Conservation (phyloP, 495 filamentous ascomycete genomes). For the Neurospora terricola region DNA sequence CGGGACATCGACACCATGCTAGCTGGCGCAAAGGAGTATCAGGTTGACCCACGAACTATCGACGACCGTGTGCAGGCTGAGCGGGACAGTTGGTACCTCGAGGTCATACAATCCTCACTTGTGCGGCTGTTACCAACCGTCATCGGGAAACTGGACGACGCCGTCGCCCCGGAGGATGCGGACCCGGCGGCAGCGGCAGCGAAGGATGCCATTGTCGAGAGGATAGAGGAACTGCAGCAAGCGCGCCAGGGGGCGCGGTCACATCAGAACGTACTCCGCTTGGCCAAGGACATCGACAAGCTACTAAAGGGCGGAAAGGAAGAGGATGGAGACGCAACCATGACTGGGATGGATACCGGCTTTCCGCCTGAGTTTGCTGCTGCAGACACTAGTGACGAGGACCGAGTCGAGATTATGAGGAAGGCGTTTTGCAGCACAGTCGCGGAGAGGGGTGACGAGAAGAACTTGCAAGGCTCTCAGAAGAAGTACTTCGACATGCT, state of each 20-base stretch:
- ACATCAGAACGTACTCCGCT: not conserved
- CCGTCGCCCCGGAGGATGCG: slow-evolving; percentile 13
- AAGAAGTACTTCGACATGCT: slow-evolving; percentile 36
- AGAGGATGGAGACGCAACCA: not conserved
- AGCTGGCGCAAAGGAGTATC: slow-evolving; percentile 25
- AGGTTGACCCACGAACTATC: slow-evolving; percentile 25
- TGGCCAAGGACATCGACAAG: slow-evolving; percentile 13
- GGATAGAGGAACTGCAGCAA: slow-evolving; percentile 13
- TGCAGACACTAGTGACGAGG: slow-evolving; percentile 8
- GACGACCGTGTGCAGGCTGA: slow-evolving; percentile 32
- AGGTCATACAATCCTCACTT: slow-evolving; percentile 22
- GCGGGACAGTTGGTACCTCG: slow-evolving; percentile 34
- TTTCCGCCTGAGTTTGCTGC: slow-evolving; percentile 10
- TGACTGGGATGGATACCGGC: not conserved
- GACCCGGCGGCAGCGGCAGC: slow-evolving; percentile 5
- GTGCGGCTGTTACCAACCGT: slow-evolving; percentile 17
- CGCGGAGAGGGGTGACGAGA: slow-evolving; percentile 3
- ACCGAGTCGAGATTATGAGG: slow-evolving; percentile 19
- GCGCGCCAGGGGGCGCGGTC: slow-evolving; percentile 1
- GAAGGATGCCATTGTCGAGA: slow-evolving; percentile 13
- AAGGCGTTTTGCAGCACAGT: slow-evolving; percentile 24
- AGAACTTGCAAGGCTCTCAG: slow-evolving; percentile 14
- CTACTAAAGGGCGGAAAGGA: slow-evolving; percentile 10
- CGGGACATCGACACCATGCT: slow-evolving; percentile 30
- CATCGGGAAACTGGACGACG: slow-evolving; percentile 12